phyloP scores from a whole-genome alignment of 306 rosid genomes.

The Gastrolobium bilobum region DNA sequence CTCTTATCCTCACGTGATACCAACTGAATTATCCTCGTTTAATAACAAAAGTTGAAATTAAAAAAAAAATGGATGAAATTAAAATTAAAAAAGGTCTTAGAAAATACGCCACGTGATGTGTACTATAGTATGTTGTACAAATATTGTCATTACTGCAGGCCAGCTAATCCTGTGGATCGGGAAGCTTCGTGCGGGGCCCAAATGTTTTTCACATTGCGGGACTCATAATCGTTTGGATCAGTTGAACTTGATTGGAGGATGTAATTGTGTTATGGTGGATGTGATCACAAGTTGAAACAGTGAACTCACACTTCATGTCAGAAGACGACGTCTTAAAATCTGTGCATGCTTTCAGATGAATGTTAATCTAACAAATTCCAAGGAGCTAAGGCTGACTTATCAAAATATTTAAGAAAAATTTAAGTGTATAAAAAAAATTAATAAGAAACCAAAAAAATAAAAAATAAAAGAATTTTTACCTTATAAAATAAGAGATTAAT shows the following conservation, averaged over 20 bases:
- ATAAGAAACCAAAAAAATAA: too few species aligned
- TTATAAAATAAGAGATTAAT: too few species aligned
- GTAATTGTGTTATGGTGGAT: constrained; percentile 1
- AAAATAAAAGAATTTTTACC: neutral
- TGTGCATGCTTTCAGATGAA: neutral
- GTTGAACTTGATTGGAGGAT: constrained; percentile 22
- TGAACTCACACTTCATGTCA: neutral
- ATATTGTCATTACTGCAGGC: constrained; percentile 36
- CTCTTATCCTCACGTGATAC: too few species aligned
- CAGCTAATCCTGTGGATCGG: constrained; percentile 43
- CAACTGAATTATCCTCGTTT: too few species aligned
- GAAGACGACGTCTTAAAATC: neutral
- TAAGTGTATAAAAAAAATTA: neutral
- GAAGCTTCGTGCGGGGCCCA: constrained; percentile 54
- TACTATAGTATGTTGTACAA: constrained; percentile 15
- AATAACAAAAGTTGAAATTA: neutral
- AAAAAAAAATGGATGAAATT: neutral
- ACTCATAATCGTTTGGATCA: neutral
- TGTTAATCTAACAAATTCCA: constrained; percentile 19
- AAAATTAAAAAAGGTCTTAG: neutral
- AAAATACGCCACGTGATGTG: constrained; percentile 9
- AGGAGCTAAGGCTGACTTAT: neutral
- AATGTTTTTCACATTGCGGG: neutral
- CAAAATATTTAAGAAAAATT: neutral
- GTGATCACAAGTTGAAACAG: neutral